Conservation (phyloP, 2,329 filamentous ascomycete species). For the Neonectria ditissima region DNA sequence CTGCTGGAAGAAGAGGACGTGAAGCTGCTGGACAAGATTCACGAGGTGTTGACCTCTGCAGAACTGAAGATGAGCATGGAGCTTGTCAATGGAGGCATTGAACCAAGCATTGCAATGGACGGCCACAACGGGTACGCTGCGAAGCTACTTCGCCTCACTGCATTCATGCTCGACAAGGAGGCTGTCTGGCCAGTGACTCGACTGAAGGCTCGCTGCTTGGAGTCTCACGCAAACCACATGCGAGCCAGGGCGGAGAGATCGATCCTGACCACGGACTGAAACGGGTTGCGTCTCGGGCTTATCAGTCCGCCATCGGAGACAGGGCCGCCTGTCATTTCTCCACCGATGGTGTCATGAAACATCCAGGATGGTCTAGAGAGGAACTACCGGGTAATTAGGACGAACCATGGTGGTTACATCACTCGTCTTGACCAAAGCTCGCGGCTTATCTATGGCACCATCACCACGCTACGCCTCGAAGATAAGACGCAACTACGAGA, state of each 20-base stretch:
- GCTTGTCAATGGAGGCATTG: slow-evolving; percentile 60
- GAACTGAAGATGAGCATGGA: slow-evolving; percentile 82
- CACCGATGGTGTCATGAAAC: not conserved
- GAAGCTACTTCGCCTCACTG: slow-evolving; percentile 85
- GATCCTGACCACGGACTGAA: slow-evolving; percentile 55
- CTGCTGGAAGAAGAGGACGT: slow-evolving; percentile 92
- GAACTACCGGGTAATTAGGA: not conserved
- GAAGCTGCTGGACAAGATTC: slow-evolving; percentile 84
- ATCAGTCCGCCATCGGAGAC: slow-evolving; percentile 7
- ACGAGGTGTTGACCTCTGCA: slow-evolving; percentile 79
- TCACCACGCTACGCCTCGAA: not conserved
- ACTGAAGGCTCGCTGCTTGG: slow-evolving; percentile 67
- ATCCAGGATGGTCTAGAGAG: not conserved
- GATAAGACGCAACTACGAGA: slow-evolving; percentile 8
- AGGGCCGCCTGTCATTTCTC: not conserved
- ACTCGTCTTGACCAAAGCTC: not conserved
- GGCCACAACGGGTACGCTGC: slow-evolving; percentile 82
- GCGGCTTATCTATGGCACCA: slow-evolving; percentile 12
- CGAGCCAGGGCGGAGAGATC: slow-evolving; percentile 66
- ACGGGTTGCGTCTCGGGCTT: slow-evolving; percentile 10
- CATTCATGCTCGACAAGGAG: slow-evolving; percentile 87
- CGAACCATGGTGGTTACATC: not conserved
- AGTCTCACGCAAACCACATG: slow-evolving; percentile 66
- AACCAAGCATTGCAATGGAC: slow-evolving; percentile 65
- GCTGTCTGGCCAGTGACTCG: slow-evolving; percentile 85